Percentiles rank a stretch among this genome's conserved stretches.
phyloP scores from a whole-genome alignment of 768 basidiomycete genomes.

The Kwoniella dendrophila region DNA sequence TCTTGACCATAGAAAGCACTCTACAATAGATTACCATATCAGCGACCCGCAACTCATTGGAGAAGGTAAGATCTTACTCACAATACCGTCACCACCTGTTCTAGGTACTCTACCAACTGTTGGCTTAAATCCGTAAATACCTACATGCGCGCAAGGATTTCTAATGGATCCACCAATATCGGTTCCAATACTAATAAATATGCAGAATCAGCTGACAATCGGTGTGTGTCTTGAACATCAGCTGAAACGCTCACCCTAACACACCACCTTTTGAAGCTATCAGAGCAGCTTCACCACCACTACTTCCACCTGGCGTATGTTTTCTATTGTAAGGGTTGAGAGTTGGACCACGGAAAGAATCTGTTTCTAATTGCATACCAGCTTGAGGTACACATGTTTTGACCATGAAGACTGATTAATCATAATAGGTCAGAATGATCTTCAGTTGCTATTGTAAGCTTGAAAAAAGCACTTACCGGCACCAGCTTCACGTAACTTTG shows the following conservation, averaged over 20 bases:
- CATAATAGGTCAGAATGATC: too few species aligned
- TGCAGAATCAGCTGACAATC: slow-evolving; percentile 17
- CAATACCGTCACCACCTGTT: too few species aligned
- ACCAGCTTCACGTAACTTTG: slow-evolving; percentile 31
- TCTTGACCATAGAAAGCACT: too few species aligned
- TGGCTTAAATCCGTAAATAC: not conserved
- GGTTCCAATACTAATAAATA: slow-evolving; percentile 17
- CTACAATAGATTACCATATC: too few species aligned
- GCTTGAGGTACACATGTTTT: slow-evolving; percentile 44
- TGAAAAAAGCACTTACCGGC: slow-evolving; percentile 12
- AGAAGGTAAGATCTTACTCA: too few species aligned
- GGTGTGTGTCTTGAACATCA: too few species aligned
- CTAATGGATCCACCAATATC: slow-evolving; percentile 41
- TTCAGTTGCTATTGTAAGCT: not conserved
- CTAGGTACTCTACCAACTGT: not conserved
- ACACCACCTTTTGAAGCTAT: slow-evolving; percentile 38
- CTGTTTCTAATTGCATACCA: slow-evolving; percentile 48
- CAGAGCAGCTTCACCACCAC: slow-evolving; percentile 47
- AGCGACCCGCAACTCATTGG: too few species aligned
- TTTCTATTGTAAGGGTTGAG: slow-evolving; percentile 42
- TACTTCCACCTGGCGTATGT: slow-evolving; percentile 40
- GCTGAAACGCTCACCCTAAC: too few species aligned
- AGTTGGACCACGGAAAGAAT: slow-evolving; percentile 32
- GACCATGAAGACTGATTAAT: slow-evolving; percentile 31
- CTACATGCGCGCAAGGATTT: slow-evolving; percentile 11